Evolutionary conservation across 1,284 basidiomycete species (phyloP).

Genomic region (Mycena sp.): DNA sequence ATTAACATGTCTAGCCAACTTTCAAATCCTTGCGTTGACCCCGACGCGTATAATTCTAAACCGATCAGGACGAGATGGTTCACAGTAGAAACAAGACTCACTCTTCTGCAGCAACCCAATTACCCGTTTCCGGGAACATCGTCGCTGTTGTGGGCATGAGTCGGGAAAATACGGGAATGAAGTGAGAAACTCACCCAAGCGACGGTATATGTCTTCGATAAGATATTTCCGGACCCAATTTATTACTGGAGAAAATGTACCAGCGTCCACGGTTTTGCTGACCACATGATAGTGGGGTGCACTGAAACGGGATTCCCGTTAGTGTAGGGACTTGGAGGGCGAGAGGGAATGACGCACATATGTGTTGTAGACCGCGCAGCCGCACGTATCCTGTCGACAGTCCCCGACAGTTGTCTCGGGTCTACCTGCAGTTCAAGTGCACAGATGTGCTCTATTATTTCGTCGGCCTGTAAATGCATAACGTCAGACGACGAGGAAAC

Average conservation of each 20-base stretch:
- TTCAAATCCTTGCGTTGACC: constrained; percentile 55
- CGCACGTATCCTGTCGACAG: constrained; percentile 55
- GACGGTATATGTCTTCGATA: constrained; percentile 68
- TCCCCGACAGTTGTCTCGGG: constrained; percentile 45
- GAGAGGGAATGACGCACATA: constrained; percentile 54
- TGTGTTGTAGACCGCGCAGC: constrained; percentile 63
- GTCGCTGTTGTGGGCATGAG: constrained; percentile 47
- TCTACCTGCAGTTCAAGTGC: constrained; percentile 55
- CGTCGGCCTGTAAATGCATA: constrained; percentile 46
- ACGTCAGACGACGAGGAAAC: background rate
- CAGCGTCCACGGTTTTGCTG: constrained; percentile 51
- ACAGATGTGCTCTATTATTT: constrained; percentile 64
- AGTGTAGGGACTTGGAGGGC: background rate
- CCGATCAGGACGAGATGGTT: background rate
- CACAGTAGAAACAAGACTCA: constrained; percentile 43
- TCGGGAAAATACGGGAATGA: background rate
- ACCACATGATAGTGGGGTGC: constrained; percentile 71
- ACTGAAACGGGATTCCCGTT: constrained; percentile 45
- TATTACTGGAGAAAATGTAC: constrained; percentile 47
- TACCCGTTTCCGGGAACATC: constrained; percentile 68
- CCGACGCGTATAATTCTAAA: constrained; percentile 60
- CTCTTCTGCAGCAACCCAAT: constrained; percentile 67
- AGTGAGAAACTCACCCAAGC: constrained; percentile 51
- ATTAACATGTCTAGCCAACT: background rate
- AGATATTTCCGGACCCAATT: constrained; percentile 60